Evolutionary conservation across 768 basidiomycete species (phyloP).

Genomic region (Pholiota molesta): DNA sequence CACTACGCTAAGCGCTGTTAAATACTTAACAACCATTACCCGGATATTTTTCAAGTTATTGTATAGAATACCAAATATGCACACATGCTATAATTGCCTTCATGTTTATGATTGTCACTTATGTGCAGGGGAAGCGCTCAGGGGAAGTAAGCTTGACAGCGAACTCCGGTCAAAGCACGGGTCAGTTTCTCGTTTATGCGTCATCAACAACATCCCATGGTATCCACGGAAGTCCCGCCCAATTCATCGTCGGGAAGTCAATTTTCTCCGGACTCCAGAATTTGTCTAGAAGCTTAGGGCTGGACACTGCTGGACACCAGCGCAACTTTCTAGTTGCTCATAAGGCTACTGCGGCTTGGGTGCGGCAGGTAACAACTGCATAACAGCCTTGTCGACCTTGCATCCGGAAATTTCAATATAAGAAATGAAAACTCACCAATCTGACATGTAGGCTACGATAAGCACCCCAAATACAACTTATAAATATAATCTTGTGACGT

Average conservation of each 20-base stretch:
- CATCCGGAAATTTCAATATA: too few species aligned
- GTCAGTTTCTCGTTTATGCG: neutral
- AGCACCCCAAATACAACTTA: neutral
- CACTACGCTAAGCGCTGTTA: neutral
- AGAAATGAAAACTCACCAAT: too few species aligned
- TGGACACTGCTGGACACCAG: neutral
- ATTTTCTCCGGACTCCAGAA: neutral
- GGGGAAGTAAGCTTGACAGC: neutral
- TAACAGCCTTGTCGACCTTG: too few species aligned
- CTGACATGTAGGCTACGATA: neutral
- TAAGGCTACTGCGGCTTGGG: too few species aligned
- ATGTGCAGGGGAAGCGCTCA: neutral
- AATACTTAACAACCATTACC: neutral
- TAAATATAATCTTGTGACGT: neutral
- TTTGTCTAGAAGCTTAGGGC: neutral
- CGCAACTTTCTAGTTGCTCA: neutral
- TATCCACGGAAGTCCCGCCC: neutral
- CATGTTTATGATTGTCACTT: neutral
- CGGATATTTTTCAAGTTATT: neutral
- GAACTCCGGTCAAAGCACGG: neutral
- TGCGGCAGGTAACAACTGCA: too few species aligned
- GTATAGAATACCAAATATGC: neutral
- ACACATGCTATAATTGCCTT: neutral
- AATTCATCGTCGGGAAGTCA: neutral
- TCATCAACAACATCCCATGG: neutral